Percentiles rank a stretch among this genome's conserved stretches.
These are phyloP conservation scores for Esteya vermicola DNA, from an alignment of 2,329 filamentous ascomycete species.

Conservation along the genomic window DNA sequence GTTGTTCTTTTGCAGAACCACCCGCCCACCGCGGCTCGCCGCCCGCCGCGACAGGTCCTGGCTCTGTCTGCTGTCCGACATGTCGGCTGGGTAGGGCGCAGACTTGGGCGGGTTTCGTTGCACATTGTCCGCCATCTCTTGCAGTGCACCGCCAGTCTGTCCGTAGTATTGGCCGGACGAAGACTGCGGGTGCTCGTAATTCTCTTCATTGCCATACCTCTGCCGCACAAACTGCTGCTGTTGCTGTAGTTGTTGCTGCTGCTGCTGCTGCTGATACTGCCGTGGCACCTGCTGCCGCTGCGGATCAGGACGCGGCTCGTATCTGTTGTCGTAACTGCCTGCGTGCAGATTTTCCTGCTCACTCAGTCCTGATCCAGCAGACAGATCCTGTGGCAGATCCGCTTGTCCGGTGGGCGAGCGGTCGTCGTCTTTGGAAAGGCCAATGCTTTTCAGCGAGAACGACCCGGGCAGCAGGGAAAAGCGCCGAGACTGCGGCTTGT, in stretches of 20 bases:
- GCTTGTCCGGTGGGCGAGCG: too few species aligned
- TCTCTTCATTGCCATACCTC: not conserved
- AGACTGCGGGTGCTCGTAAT: not conserved
- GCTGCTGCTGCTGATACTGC: conserved; percentile 5
- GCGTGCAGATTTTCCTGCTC: conserved; percentile 1
- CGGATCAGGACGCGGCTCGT: too few species aligned
- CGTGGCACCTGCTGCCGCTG: not conserved
- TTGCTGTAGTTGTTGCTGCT: conserved; percentile 1
- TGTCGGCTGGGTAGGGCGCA: conserved; percentile 29
- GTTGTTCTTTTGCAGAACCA: conserved; percentile 70
- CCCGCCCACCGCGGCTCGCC: conserved; percentile 19
- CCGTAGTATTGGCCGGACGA: not conserved
- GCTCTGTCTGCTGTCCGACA: conserved; percentile 27
- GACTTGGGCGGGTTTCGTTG: conserved; percentile 25
- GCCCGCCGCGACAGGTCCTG: conserved; percentile 26
- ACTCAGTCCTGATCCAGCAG: too few species aligned
- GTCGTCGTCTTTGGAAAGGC: conserved; percentile 40
- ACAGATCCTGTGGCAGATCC: too few species aligned
- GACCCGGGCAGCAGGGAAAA: conserved; percentile 57
- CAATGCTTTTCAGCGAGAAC: conserved; percentile 52
- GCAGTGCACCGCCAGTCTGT: conserved; percentile 15
- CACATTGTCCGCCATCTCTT: conserved; percentile 23
- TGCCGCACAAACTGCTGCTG: not conserved
- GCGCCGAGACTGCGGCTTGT: conserved; percentile 41
- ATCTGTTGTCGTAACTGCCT: conserved; percentile 16